Evolutionary conservation across 2,329 filamentous ascomycete genomes (phyloP), one percentile per base, ranked within the genome.

Genomic region (Cercospora janseana): DNA sequence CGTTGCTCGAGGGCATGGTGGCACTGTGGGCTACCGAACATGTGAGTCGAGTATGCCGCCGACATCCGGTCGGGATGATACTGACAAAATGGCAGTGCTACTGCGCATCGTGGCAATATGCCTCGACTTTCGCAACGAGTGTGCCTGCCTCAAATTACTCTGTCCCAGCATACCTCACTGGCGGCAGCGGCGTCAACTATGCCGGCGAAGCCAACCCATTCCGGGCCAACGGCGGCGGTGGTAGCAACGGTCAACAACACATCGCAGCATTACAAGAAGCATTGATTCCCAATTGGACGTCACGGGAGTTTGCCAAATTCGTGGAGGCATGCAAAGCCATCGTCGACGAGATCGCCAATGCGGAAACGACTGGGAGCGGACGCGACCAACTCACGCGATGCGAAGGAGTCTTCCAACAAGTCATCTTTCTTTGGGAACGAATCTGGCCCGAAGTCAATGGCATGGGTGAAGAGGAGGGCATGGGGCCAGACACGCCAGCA

Each of bases 1-100:
- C 69, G 1, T 64, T 87, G 62, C 69, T 90, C 2, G 85, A 89
- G 64, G 85, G 83, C 4, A 74, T 88, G 54, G 78, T 88, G 2
- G 76, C 87, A n/a, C 78, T 90, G 18, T 91, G 85, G 82, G 82
- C 81, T n/a, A 88, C 84, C 1, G 87, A 92, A 69, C 80, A 77
- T 56, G 73, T 75, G 68, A 37, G 71, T 64, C 16, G 12, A n/a
- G n/a, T 13, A 13, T 27, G n/a, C 21, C 10, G 7, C 12, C 13
- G 15, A 23, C 38, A 27, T 18, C 8, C 31, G 18, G 13, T 31
- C n/a, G n/a, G 20, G 2, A 16, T 34, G 6, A 24, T 16, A 40
- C 58, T 60, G 41, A 60, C 49, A 13, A 6, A 12, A n/a, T 21
- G 3, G 4, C 47, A 75, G 71, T 72, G 69, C 61, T 76, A 75